Percentiles rank a stretch among this genome's conserved stretches.
Conservation (phyloP, 2,329 filamentous ascomycete genomes). For the Cercospora citrullina region DNA sequence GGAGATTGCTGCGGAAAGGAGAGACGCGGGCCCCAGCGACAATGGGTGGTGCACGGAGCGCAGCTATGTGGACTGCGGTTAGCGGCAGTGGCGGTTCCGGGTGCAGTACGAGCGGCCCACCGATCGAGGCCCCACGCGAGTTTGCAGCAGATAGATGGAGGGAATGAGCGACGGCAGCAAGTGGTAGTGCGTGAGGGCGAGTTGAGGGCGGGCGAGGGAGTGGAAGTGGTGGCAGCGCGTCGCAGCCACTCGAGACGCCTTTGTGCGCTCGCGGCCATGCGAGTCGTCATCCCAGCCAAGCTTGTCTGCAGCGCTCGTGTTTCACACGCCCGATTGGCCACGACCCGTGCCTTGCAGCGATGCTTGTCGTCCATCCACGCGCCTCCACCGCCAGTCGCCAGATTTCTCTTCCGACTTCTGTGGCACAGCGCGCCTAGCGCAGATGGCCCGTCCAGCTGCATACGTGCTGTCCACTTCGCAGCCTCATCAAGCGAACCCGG, state of each 20-base stretch:
- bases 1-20: constrained; percentile 8
- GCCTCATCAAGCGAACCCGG: not conserved
- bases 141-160: constrained; percentile 1
- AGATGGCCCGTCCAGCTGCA: not conserved
- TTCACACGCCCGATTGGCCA: constrained; percentile 3
- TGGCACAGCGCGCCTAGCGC: not conserved
- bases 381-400: not conserved
- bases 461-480: not conserved
- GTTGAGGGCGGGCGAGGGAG: not conserved
- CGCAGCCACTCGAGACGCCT: not conserved
- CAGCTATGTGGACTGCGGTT: not conserved
- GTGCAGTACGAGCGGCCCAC: not conserved
- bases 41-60: not conserved
- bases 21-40: constrained; percentile 6
- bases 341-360: not conserved
- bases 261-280: not conserved
- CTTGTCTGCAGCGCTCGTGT: not conserved
- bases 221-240: constrained; percentile 1
- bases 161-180: not conserved
- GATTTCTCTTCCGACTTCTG: not conserved
- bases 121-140: not conserved
- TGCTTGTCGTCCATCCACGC: not conserved
- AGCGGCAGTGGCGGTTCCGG: constrained; percentile 2
- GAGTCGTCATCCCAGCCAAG: not conserved
- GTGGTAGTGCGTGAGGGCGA: not conserved